Evolutionary conservation across 225 moss, liverwort and hornwort genomes (phyloP).

Genomic region (Polytrichum formosum): DNA sequence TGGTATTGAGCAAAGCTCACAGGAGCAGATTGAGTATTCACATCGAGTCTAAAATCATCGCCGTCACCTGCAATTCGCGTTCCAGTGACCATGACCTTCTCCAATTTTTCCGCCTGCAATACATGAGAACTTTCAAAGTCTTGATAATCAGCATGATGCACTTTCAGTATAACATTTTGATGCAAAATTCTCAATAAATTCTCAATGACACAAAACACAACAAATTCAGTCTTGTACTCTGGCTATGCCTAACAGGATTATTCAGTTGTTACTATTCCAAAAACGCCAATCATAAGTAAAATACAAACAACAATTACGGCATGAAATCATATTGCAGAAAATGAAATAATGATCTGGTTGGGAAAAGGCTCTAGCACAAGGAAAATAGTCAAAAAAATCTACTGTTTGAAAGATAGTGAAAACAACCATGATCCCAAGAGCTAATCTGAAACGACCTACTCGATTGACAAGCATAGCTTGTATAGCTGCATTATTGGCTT

Average conservation of each 20-base stretch:
- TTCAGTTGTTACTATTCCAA: no score
- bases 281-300: no score
- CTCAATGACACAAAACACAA: no score
- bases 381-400: neutral
- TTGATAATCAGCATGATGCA: no score
- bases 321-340: neutral
- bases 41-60: slow-evolving; percentile 31
- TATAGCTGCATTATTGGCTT: neutral
- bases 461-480: neutral
- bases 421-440: neutral
- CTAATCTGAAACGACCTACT: neutral
- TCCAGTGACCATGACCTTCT: slow-evolving; percentile 33
- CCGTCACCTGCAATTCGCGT: slow-evolving; percentile 21
- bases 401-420: neutral
- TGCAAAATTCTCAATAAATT: no score
- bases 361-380: neutral
- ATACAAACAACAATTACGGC: neutral
- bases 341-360: neutral
- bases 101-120: slow-evolving; percentile 44
- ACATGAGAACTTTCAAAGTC: slow-evolving; percentile 7
- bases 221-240: no score
- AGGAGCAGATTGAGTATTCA: slow-evolving; percentile 26
- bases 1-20: slow-evolving; percentile 41
- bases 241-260: no score
- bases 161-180: no score